phyloP scores from a whole-genome alignment of 2,329 filamentous ascomycete genomes.

The Fusarium virguliforme region DNA sequence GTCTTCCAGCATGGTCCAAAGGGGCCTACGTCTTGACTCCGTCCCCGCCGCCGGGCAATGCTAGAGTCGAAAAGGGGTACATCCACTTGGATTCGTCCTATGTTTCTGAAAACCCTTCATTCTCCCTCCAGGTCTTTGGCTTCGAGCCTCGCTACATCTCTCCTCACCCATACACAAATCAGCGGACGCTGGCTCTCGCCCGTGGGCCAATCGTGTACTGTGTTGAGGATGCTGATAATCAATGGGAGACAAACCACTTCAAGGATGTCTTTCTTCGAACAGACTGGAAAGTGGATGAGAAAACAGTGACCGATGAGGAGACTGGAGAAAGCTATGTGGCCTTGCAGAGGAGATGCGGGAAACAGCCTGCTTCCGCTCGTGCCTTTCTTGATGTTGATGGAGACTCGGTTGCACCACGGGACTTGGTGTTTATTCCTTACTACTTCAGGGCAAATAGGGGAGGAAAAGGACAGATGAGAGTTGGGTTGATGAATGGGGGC shows the following conservation, averaged over 20 bases:
- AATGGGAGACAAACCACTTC: conserved; percentile 71
- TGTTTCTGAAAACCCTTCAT: conserved; percentile 56
- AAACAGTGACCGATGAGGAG: conserved; percentile 21
- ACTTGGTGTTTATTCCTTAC: conserved; percentile 27
- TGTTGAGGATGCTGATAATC: conserved; percentile 71
- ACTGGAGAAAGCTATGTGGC: conserved; percentile 26
- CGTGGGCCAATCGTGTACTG: conserved; percentile 74
- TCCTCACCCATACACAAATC: conserved; percentile 70
- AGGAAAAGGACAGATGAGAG: conserved; percentile 40
- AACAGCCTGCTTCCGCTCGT: conserved; percentile 15
- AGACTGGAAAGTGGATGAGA: conserved; percentile 18
- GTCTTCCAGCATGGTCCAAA: conserved; percentile 69
- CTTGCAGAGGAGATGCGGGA: conserved; percentile 26
- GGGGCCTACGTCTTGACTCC: conserved; percentile 56
- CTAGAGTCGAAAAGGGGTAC: conserved; percentile 64
- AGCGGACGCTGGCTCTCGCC: conserved; percentile 67
- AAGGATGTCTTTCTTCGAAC: conserved; percentile 55
- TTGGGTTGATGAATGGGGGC: conserved; percentile 34
- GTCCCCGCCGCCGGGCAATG: conserved; percentile 34
- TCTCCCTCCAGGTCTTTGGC: conserved; percentile 58
- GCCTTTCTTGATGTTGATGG: conserved; percentile 4
- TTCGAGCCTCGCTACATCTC: conserved; percentile 65
- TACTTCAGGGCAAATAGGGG: conserved; percentile 33
- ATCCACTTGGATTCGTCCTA: conserved; percentile 63
- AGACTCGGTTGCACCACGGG: conserved; percentile 7